phyloP scores from a whole-genome alignment of 2,329 filamentous ascomycete genomes.

The Fusarium lateritium region DNA sequence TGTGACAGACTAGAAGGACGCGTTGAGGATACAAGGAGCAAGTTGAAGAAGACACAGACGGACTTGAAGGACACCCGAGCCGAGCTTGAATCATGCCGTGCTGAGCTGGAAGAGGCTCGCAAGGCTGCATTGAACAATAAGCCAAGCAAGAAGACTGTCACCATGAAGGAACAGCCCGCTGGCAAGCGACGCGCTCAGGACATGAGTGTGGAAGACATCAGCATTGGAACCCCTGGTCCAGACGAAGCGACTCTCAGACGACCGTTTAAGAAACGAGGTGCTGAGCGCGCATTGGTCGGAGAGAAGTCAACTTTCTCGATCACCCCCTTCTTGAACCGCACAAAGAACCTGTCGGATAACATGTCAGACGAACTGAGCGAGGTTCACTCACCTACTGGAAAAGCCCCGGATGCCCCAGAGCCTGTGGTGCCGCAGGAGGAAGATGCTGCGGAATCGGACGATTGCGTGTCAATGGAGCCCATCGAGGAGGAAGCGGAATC shows the following conservation, averaged over 20 bases:
- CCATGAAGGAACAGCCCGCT: constrained; percentile 52
- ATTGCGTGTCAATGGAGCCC: constrained; percentile 27
- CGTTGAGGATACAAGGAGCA: constrained; percentile 71
- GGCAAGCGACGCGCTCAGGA: constrained; percentile 65
- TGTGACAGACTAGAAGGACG: constrained; percentile 78
- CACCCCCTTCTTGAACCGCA: constrained; percentile 90
- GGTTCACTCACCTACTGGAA: constrained; percentile 43
- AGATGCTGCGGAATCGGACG: constrained; percentile 24
- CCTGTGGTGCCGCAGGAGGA: constrained; percentile 56
- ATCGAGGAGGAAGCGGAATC: constrained; percentile 18
- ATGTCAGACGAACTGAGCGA: constrained; percentile 54
- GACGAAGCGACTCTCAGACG: constrained; percentile 59
- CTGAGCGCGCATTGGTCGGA: constrained; percentile 70
- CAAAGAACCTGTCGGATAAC: constrained; percentile 63
- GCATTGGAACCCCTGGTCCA: constrained; percentile 64
- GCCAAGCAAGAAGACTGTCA: constrained; percentile 42
- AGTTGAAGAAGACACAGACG: constrained; percentile 77
- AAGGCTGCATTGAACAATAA: constrained; percentile 39
- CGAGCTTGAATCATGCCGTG: constrained; percentile 57
- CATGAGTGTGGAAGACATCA: constrained; percentile 61
- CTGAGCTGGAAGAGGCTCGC: constrained; percentile 57
- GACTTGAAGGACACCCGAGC: constrained; percentile 76
- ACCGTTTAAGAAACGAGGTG: constrained; percentile 68
- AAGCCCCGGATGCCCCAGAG: constrained; percentile 30
- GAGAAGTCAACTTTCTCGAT: constrained; percentile 96